These are phyloP conservation scores for Chlamydomonas applanata DNA, from an alignment of 139 green algal species.

Conservation along the genomic window DNA sequence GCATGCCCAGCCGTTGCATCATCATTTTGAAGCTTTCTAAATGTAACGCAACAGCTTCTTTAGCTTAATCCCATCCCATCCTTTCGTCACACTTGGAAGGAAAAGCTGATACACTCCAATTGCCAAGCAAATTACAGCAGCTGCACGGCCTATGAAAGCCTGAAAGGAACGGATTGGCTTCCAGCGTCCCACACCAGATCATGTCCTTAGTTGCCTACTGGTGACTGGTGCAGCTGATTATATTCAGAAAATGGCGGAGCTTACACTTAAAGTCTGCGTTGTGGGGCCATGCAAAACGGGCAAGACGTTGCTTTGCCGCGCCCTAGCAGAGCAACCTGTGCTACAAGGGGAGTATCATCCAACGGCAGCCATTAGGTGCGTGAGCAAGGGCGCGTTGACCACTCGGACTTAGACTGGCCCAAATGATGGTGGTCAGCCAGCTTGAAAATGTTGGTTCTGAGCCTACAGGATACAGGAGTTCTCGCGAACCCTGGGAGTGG, in stretches of 20 bases:
- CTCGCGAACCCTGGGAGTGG: conserved; percentile 32
- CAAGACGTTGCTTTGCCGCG: conserved; percentile 52
- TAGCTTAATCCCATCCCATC: too few relatives aligned
- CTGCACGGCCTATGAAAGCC: too few relatives aligned
- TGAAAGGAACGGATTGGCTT: too few relatives aligned
- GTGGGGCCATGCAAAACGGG: conserved; percentile 43
- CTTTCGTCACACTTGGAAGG: too few relatives aligned
- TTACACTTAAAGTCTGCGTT: conserved; percentile 46
- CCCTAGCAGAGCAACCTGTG: conserved; percentile 47
- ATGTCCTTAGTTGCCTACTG: too few relatives aligned
- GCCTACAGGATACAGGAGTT: conserved; percentile 59
- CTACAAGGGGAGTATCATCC: conserved; percentile 45
- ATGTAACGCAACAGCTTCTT: too few relatives aligned
- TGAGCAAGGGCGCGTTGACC: background rate
- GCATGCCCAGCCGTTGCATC: background rate
- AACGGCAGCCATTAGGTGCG: conserved; percentile 47
- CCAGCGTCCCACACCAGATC: too few relatives aligned
- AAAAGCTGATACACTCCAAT: too few relatives aligned
- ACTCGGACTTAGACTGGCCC: background rate
- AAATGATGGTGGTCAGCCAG: background rate
- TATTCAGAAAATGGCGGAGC: conserved; percentile 37
- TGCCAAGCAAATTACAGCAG: too few relatives aligned
- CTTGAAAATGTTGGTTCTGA: background rate
- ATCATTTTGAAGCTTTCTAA: too few relatives aligned
- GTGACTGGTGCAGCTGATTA: too few relatives aligned